Evolutionary conservation across 805 yeast species (phyloP), one percentile per base, ranked within the genome.

Genomic region (Kuraishia piskuri): DNA sequence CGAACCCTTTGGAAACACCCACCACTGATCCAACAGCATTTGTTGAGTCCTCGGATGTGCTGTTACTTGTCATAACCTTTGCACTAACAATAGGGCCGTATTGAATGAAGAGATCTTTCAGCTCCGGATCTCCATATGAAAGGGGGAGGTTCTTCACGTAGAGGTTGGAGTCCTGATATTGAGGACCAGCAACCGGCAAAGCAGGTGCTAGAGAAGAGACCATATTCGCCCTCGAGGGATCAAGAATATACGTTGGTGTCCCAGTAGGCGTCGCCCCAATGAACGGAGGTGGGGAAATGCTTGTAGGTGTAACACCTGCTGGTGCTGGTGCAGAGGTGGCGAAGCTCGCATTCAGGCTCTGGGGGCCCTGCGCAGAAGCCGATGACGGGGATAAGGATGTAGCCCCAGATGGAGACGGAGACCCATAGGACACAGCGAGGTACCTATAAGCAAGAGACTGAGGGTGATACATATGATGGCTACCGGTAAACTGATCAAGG

Each of bases 131-230:
- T 51, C 70, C 73, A 64, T 84, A 79, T 3, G 71, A 57, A 12
- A 73, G 58, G 5, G 88, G 85, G 45, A 88, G 67, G 61, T 82
- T 81, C 56, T 82, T 85, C 37, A 88, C 82, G 63, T 87, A 88
- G 48, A 88, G 72, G 65, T 88, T 88, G 4, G 90, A 81, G 59
- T 85, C 90, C 63, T 84, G 90, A 58, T 71, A 77, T 52, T 70
- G 68, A 8, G 78, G 77, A 0, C 77, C 77, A 2, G 78, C 76
- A 8, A 74, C 60, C 19, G 76, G 68, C 53, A 71, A 61, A n/a
- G 76, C 69, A 4, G 68, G 59, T 6, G 63, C 50, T 20, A 21
- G 44, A 6, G 69, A 61, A 20, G 65, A 59, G 24, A 62, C 60
- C 44, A 61, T 45, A 49, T 62, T 65, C 19, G 46, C 52, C 53